Evolutionary conservation across 345 rosid genomes (phyloP).

Genomic region (Excoecaria cochinchinensis): DNA sequence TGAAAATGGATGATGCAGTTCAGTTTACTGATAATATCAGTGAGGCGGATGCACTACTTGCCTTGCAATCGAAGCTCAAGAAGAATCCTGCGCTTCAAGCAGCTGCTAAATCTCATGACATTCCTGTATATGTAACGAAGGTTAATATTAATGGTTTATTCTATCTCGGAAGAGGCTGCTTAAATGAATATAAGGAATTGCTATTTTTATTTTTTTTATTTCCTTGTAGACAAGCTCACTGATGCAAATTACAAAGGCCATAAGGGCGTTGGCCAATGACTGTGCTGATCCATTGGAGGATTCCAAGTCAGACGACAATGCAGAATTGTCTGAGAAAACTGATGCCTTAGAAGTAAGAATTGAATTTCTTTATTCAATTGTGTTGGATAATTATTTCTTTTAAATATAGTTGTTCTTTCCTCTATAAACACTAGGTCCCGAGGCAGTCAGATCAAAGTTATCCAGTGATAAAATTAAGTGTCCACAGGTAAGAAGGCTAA

Average conservation of each 20-base stretch:
- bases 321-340: conserved; percentile 54
- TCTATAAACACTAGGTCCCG: too few relatives aligned
- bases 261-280: conserved; percentile 52
- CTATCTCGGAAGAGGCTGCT: background rate
- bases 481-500: too few relatives aligned
- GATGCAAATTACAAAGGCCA: conserved; percentile 68
- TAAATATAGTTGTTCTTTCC: too few relatives aligned
- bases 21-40: conserved; percentile 65
- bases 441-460: too few relatives aligned
- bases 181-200: background rate
- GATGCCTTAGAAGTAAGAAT: conserved; percentile 76
- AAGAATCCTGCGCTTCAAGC: conserved; percentile 78
- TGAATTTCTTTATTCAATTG: background rate
- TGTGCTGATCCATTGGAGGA: conserved; percentile 46
- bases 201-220: conserved; percentile 9
- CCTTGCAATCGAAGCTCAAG: conserved; percentile 75
- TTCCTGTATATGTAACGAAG: conserved; percentile 76
- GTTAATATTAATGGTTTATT: conserved; percentile 28
- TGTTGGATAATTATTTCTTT: background rate
- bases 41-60: conserved; percentile 80
- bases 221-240: conserved; percentile 70
- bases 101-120: conserved; percentile 60
- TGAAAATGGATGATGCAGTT: conserved; percentile 53
- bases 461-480: too few relatives aligned
- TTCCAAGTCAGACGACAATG: conserved; percentile 45